Evolutionary conservation across 2,329 filamentous ascomycete genomes (phyloP).

Genomic region (Alternaria triticimaculans): DNA sequence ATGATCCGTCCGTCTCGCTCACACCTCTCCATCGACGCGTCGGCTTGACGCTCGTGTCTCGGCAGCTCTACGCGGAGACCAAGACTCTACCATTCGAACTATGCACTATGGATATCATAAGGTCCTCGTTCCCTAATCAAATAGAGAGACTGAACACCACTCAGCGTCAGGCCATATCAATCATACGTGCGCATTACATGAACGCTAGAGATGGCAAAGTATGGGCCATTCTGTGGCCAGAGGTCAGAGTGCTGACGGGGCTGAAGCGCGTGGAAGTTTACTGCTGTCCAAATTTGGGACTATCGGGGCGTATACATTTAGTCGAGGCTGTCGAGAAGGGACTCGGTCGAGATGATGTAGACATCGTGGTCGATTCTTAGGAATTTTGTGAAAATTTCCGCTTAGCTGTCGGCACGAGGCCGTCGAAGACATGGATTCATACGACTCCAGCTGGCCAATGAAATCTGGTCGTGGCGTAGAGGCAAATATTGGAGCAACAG

Average conservation of each 20-base stretch:
- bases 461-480: not conserved
- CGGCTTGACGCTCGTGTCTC: not conserved
- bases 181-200: not conserved
- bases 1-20: not conserved
- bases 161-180: not conserved
- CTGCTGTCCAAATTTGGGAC: not conserved
- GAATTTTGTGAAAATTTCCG: not conserved
- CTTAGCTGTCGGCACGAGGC: not conserved
- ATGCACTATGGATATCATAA: not conserved
- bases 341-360: not conserved
- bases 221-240: not conserved
- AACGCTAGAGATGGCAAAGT: not conserved
- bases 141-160: not conserved
- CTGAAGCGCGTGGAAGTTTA: not conserved
- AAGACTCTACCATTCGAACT: not conserved
- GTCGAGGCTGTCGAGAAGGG: not conserved
- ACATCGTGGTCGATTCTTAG: not conserved
- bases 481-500: not conserved
- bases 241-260: not conserved
- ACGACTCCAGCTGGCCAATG: not conserved
- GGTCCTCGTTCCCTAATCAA: accelerated
- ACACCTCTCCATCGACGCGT: not conserved
- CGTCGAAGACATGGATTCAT: not conserved
- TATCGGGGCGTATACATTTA: not conserved
- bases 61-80: not conserved